Conservation (phyloP, 768 basidiomycete genomes). For the Auriculariales sp. region DNA sequence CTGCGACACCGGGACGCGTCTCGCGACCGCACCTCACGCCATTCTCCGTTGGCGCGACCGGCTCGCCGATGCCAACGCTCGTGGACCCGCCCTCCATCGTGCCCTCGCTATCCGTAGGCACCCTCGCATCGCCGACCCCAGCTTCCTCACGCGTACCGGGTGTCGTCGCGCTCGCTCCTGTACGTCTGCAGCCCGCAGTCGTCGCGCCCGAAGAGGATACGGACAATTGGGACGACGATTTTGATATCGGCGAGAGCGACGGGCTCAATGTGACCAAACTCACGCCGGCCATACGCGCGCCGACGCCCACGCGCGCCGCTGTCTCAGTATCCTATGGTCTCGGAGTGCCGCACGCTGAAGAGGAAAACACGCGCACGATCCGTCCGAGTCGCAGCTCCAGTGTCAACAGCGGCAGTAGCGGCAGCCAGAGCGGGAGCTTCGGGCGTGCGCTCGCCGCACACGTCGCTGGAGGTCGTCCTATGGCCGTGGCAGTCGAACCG, state of each 20-base stretch:
- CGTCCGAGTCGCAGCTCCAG: conserved; percentile 56
- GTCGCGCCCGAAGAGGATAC: conserved; percentile 74
- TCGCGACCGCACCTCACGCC: conserved; percentile 3
- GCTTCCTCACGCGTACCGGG: not conserved
- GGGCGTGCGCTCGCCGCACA: conserved; percentile 26
- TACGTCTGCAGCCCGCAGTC: conserved; percentile 37
- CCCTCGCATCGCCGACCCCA: not conserved
- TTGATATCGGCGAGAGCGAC: conserved; percentile 29
- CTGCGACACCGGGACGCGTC: conserved; percentile 17
- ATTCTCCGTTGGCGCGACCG: not conserved
- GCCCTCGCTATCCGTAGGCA: not conserved
- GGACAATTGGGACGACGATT: conserved; percentile 98
- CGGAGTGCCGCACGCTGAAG: conserved; percentile 14
- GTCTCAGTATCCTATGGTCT: too few species aligned
- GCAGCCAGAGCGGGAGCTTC: too few species aligned
- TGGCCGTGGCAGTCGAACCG: conserved; percentile 47
- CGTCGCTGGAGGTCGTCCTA: conserved; percentile 34
- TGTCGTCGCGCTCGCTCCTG: conserved; percentile 1
- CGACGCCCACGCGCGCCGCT: not conserved
- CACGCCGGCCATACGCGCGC: not conserved
- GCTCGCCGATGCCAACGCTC: not conserved
- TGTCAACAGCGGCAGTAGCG: not conserved
- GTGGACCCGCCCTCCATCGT: not conserved
- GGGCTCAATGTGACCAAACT: not conserved
- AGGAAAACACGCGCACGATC: conserved; percentile 73